Percentiles rank a stretch among this genome's conserved stretches.
phyloP scores from a whole-genome alignment of 2,329 filamentous ascomycete species.

The Xylaria sp. region DNA sequence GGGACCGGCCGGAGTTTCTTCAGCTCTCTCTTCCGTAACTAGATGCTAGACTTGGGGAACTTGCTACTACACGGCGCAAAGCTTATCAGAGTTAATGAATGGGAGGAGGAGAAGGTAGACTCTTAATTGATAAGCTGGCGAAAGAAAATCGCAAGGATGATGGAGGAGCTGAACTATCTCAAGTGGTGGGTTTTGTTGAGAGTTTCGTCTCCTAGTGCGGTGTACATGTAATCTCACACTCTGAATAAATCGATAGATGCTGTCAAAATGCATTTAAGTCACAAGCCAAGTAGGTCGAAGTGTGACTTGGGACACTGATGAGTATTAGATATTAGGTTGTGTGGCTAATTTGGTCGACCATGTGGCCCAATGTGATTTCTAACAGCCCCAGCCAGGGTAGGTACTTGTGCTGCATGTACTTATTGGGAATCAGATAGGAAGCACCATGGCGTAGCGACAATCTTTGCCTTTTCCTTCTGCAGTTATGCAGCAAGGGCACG shows the following conservation, averaged over 20 bases:
- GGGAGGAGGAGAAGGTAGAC: constrained; percentile 11
- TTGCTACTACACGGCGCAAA: constrained; percentile 33
- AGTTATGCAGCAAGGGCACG: constrained; percentile 47
- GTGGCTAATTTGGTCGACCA: constrained; percentile 49
- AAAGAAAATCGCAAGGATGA: constrained; percentile 15
- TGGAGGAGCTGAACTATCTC: constrained; percentile 28
- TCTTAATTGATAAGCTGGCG: constrained; percentile 37
- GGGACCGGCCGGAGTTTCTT: constrained; percentile 17
- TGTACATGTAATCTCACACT: constrained; percentile 28
- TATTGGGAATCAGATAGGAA: constrained; percentile 40
- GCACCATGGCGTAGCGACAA: constrained; percentile 48
- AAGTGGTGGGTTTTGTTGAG: constrained; percentile 16
- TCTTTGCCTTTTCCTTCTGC: constrained; percentile 48
- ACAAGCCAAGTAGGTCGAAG: constrained; percentile 33
- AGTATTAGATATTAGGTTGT: constrained; percentile 47
- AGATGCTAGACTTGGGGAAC: constrained; percentile 25
- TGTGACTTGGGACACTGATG: constrained; percentile 44
- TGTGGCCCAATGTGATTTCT: constrained; percentile 48
- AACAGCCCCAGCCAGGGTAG: constrained; percentile 46
- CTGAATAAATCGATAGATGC: constrained; percentile 21
- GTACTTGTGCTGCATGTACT: constrained; percentile 38
- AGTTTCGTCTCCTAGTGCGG: constrained; percentile 22
- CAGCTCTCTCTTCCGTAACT: constrained; percentile 8
- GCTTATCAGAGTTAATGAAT: not conserved
- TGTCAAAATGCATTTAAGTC: constrained; percentile 25